A percentile compares a stretch with the other conserved stretches of the same genome.
These are phyloP conservation scores for Wickerhamiella alocasiicola DNA, from an alignment of 805 yeast species.

Conservation along the genomic window DNA sequence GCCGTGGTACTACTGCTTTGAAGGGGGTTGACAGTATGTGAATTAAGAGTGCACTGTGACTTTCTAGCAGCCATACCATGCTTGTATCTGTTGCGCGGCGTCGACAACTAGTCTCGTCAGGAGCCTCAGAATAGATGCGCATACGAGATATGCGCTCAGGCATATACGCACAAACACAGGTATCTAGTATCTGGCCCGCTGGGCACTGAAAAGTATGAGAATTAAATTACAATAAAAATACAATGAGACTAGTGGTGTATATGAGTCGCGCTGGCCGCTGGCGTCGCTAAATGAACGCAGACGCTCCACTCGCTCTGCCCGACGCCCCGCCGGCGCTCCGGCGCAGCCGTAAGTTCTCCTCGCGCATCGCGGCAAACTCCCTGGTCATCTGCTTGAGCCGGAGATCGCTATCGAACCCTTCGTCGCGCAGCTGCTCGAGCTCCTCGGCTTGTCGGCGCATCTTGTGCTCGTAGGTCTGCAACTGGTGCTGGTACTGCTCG, in stretches of 20 bases:
- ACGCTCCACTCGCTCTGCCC: neutral
- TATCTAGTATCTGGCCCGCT: neutral
- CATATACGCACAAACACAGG: neutral
- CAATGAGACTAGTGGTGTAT: neutral
- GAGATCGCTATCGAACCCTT: constrained; percentile 13
- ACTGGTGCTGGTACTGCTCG: constrained; percentile 36
- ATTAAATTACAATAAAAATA: too few species aligned
- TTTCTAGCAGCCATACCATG: too few species aligned
- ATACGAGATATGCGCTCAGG: neutral
- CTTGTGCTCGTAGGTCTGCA: constrained; percentile 37
- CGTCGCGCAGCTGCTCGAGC: constrained; percentile 29
- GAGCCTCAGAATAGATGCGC: neutral
- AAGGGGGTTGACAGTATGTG: too few species aligned
- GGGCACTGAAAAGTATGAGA: neutral
- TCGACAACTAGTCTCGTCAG: too few species aligned
- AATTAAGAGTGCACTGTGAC: too few species aligned
- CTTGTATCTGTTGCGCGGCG: too few species aligned
- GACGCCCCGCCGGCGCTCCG: neutral
- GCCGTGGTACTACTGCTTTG: too few species aligned
- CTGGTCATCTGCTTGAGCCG: constrained; percentile 7
- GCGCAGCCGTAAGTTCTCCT: constrained; percentile 8
- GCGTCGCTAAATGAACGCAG: constrained; percentile 1
- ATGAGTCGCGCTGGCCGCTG: too few species aligned
- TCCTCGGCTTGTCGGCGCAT: constrained; percentile 31
- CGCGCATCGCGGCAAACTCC: constrained; percentile 5